Base-by-base conservation (phyloP, 1,284 basidiomycete species). In the Ceratobasidium sp. region DNA sequence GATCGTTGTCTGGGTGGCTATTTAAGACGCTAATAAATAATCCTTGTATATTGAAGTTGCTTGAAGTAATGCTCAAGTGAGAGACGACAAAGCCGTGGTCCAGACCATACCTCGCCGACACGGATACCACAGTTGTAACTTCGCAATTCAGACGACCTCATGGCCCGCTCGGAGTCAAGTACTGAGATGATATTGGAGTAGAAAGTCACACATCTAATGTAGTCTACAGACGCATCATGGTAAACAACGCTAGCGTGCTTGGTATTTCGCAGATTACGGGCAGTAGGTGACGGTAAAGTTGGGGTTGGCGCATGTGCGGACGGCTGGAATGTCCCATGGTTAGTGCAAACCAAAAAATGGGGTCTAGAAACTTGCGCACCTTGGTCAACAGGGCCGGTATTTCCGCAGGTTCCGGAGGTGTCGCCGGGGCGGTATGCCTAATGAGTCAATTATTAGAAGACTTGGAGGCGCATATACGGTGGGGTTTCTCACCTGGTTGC, bases 261-360 rank as follows among this genome's bases (percentile, higher is more conserved):
- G 26, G 26, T 7, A 3, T 33, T 20, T 9, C 2, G 51, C 3
- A 20, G n/a, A 63, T 76, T 49, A 79, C 46, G 78, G 78, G 78
- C 78, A 79, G 64, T 79, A 79, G 28, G 71, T 76, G 42, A 79
- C 69, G 6, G 78, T 79, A 28, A 79, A 79, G 66, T 79, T 64
- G 46, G 42, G 39, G 18, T 44, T 3, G n/a, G n/a, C 63, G 42
- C 78, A 79, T 18, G 78, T 64, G 26, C 73, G 64, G 9, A 79
- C 78, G 26, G 64, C 64, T 51, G 46, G 12, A 51, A 18, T 18
- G 26, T 2, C 4, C 3, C 15, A 26, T 12, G 51, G 26, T 67
- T 15, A 67, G 64, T 12, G 13, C 63, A 66, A 20, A 26, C 2
- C 3, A 33, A 5, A 28, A 2, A n/a, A 20, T 9, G 9, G 20